Conservation (phyloP, 768 basidiomycete genomes). For the Amyloporia xantha region DNA sequence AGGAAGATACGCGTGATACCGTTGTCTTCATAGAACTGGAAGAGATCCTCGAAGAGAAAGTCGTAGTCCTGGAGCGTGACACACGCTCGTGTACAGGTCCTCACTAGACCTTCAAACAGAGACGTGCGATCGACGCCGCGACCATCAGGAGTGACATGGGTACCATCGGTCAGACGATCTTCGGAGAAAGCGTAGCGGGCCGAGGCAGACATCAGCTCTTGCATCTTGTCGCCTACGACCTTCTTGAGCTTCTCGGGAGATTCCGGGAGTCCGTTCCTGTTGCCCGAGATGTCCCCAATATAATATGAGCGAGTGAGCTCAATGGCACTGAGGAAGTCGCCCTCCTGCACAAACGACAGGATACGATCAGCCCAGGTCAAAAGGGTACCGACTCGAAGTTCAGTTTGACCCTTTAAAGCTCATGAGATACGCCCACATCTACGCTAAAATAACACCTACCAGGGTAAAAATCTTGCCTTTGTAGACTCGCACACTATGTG, state of each 20-base stretch:
- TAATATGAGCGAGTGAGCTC: conserved; percentile 81
- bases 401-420: conserved; percentile 46
- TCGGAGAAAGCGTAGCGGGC: conserved; percentile 89
- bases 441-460: conserved; percentile 38
- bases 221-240: conserved; percentile 69
- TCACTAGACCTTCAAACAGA: conserved; percentile 84
- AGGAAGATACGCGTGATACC: conserved; percentile 86
- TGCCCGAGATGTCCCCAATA: conserved; percentile 72
- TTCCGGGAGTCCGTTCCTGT: conserved; percentile 79
- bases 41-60: conserved; percentile 90
- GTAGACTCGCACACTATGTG: conserved; percentile 72
- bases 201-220: conserved; percentile 83
- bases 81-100: conserved; percentile 70
- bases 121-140: conserved; percentile 89
- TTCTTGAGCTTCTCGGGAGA: conserved; percentile 47
- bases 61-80: conserved; percentile 75
- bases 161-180: conserved; percentile 86
- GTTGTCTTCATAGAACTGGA: conserved; percentile 78
- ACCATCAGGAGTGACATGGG: conserved; percentile 74
- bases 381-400: conserved; percentile 75
- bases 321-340: conserved; percentile 88
- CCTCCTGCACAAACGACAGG: conserved; percentile 71
- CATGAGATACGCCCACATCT: not conserved
- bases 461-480: conserved; percentile 89
- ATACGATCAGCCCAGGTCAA: conserved; percentile 95